A percentile compares a stretch with the other conserved stretches of the same genome.
Evolutionary conservation across 2,329 filamentous ascomycete genomes (phyloP).

Genomic region (Paramyrothecium roridum): DNA sequence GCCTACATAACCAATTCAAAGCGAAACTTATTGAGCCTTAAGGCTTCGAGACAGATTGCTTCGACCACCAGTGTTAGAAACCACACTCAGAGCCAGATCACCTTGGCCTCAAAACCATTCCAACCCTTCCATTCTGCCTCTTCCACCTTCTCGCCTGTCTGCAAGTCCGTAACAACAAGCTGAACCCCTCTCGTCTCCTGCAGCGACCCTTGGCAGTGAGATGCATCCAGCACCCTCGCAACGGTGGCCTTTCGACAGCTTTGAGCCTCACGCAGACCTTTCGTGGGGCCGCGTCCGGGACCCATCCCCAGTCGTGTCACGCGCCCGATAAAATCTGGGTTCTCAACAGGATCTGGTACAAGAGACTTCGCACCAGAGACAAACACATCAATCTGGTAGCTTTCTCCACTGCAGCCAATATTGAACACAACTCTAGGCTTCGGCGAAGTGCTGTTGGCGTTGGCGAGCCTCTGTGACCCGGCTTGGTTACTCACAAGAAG

Average conservation of each 20-base stretch:
- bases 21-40: no score
- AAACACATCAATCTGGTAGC: constrained; percentile 6
- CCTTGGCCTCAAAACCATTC: neutral
- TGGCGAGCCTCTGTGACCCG: neutral
- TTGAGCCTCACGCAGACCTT: neutral
- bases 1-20: no score
- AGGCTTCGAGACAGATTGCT: no score
- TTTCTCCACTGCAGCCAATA: constrained; percentile 4
- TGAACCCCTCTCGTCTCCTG: neutral
- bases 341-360: neutral
- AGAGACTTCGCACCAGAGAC: neutral
- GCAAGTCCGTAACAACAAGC: neutral
- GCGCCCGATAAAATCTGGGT: constrained; percentile 6
- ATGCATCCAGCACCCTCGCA: neutral
- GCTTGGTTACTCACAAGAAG: neutral
- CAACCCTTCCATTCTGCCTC: neutral
- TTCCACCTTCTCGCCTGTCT: neutral
- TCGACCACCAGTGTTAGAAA: no score
- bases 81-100: neutral
- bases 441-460: neutral
- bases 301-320: constrained; percentile 6
- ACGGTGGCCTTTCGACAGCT: neutral
- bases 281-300: neutral
- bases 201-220: neutral
- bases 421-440: constrained; percentile 3